Evolutionary conservation across 2,329 filamentous ascomycete genomes (phyloP), one percentile per base, ranked within the genome.

Genomic region (Reticulascus tulasneorum): DNA sequence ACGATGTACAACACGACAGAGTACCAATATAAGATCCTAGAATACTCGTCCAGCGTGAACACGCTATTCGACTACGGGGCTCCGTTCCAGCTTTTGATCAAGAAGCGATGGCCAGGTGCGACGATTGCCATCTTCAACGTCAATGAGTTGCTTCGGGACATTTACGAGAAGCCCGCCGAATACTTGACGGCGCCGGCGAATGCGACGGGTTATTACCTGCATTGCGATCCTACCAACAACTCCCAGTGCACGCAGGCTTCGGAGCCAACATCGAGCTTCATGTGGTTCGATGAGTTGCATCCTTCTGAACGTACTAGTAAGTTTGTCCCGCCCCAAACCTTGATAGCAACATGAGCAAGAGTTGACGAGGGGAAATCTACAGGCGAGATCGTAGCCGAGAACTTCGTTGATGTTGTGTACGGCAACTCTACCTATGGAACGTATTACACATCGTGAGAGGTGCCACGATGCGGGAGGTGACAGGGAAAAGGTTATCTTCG

Each of bases 281-380:
- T 87, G 54, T 90, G 84, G 82, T 73, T 71, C 49, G 84, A 91
- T 58, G 75, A 80, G 52, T 56, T 90, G 52, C 86, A 91, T 62
- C 83, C 84, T 1, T 80, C 78, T 20, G 71, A 79, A 58, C 75
- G 77, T 58, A 73, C 80, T 7, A 72, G 77, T 58, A 62, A 73
- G 50, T 63, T 71, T n/a, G n/a, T 15, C 6, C 12, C 15, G 7
- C 23, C 7, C 19, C 23, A n/a, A 12, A 20, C 7, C 9, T 26
- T 13, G n/a, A n/a, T 27, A 25, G 16, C 29, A 19, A 15, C 9
- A 17, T 10, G 9, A 12, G 11, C 12, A 17, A 12, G 20, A 44
- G 34, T 24, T 37, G 16, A 37, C 26, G 33, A 46, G 18, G 48
- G 24, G 4, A 22, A 3, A 9, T 18, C 32, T 9, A 12, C 29